A percentile compares a stretch with the other conserved stretches of the same genome.
Conservation (phyloP, 305 asterid species). For the Vinca major region DNA sequence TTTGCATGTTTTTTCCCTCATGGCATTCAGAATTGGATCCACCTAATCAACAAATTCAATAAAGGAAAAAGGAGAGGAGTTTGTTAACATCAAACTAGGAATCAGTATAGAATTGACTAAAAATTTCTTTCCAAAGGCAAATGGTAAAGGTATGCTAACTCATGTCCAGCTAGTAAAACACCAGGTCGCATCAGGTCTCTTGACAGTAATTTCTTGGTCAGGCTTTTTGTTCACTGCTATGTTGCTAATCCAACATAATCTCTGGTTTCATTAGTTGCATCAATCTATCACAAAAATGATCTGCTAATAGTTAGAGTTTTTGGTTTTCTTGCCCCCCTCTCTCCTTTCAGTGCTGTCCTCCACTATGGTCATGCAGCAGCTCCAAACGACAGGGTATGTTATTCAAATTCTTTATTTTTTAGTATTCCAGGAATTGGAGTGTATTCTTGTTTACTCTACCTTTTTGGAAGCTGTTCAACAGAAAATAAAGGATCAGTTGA, state of each 20-base stretch:
- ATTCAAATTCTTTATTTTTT: slow-evolving; percentile 13
- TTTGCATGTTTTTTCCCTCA: not conserved
- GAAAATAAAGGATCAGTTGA: not conserved
- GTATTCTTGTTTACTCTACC: not conserved
- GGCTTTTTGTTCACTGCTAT: not conserved
- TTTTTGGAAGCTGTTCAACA: not conserved
- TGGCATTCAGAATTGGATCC: not conserved
- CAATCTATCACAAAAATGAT: slow-evolving; percentile 15
- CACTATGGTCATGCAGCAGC: slow-evolving; percentile 99
- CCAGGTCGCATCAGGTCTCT: not conserved
- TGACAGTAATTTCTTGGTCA: not conserved
- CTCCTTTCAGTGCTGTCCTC: slow-evolving; percentile 62
- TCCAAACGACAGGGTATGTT: slow-evolving; percentile 84
- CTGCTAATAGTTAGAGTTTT: slow-evolving; percentile 17
- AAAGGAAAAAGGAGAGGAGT: slow-evolving; percentile 3
- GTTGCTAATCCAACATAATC: not conserved
- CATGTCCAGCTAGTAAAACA: not conserved
- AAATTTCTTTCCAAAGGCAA: not conserved
- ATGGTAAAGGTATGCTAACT: not conserved
- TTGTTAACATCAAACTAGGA: not conserved
- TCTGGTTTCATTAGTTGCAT: not conserved
- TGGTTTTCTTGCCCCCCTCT: not conserved
- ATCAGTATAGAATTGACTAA: not conserved
- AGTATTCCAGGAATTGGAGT: not conserved
- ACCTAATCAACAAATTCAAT: not conserved